Conservation (phyloP, 192 early-diverging fungal species). For the Radiomyces spectabilis region DNA sequence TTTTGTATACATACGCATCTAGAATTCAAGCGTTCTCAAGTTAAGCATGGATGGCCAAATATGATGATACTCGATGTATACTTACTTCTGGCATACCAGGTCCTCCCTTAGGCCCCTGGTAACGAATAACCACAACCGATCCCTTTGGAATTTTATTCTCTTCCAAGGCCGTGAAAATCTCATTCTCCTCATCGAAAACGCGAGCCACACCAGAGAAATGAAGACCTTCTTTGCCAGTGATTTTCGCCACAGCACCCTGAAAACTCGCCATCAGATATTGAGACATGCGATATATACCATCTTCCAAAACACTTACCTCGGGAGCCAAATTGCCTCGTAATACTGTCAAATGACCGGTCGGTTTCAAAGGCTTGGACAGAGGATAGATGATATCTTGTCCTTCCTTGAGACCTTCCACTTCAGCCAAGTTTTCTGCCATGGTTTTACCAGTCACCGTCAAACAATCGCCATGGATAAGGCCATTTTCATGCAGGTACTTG, state of each 20-base stretch:
- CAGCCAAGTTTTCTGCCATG: conserved; percentile 83
- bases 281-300: too few species aligned
- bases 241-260: conserved; percentile 99
- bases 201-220: conserved; percentile 80
- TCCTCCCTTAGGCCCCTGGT: conserved; percentile 97
- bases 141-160: conserved; percentile 79
- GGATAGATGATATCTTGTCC: conserved; percentile 88
- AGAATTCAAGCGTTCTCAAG: conserved; percentile 3
- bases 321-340: conserved; percentile 92
- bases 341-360: conserved; percentile 91
- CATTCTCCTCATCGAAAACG: conserved; percentile 89
- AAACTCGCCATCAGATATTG: too few species aligned
- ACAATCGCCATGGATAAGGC: conserved; percentile 77
- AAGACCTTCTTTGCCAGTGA: conserved; percentile 98
- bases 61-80: too few species aligned
- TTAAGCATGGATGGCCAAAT: too few species aligned
- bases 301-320: conserved; percentile 80
- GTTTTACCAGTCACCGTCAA: conserved; percentile 98
- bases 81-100: conserved; percentile 99
- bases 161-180: conserved; percentile 87
- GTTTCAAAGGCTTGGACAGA: conserved; percentile 82
- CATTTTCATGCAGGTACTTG: conserved; percentile 87
- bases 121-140: conserved; percentile 85
- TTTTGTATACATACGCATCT: too few species aligned
- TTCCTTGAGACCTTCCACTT: conserved; percentile 64